These are phyloP conservation scores for Pseudogymnoascus sp. DNA, from an alignment of 2,329 filamentous ascomycete species.

Conservation along the genomic window DNA sequence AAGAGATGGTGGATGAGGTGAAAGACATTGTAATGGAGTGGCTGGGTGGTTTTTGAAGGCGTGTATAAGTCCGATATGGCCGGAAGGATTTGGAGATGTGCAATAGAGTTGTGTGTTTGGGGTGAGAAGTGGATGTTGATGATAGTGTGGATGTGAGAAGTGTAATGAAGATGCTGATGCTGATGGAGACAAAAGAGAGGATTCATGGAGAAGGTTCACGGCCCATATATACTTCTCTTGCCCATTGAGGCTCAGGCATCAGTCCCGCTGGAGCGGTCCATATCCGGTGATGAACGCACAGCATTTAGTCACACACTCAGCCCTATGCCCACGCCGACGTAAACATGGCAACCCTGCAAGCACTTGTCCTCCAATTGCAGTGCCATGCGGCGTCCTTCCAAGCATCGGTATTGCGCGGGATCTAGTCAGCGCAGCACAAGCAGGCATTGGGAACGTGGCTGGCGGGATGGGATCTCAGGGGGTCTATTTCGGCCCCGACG, in stretches of 20 bases:
- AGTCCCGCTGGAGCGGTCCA: background rate
- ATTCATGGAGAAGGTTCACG: background rate
- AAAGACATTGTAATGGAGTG: background rate
- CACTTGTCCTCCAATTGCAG: background rate
- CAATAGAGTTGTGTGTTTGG: background rate
- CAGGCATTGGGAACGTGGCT: constrained; percentile 6
- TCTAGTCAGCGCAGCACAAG: constrained; percentile 3
- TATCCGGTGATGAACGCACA: background rate
- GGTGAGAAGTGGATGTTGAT: background rate
- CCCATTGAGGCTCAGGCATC: background rate
- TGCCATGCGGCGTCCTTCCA: background rate
- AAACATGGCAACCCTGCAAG: constrained; percentile 5
- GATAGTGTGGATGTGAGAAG: background rate
- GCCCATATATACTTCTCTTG: constrained; percentile 1
- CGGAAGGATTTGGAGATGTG: background rate
- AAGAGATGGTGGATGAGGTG: background rate
- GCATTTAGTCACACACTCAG: constrained; percentile 4
- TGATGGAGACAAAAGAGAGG: constrained; percentile 7
- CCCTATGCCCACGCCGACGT: constrained; percentile 4
- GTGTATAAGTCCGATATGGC: background rate
- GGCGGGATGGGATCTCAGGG: constrained; percentile 2
- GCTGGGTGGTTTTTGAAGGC: background rate
- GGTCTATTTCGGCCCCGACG: background rate
- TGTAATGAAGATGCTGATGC: constrained; percentile 4
- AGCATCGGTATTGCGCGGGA: background rate